Evolutionary conservation across 2,329 filamentous ascomycete genomes (phyloP).

Genomic region (Cordyceps javanica): DNA sequence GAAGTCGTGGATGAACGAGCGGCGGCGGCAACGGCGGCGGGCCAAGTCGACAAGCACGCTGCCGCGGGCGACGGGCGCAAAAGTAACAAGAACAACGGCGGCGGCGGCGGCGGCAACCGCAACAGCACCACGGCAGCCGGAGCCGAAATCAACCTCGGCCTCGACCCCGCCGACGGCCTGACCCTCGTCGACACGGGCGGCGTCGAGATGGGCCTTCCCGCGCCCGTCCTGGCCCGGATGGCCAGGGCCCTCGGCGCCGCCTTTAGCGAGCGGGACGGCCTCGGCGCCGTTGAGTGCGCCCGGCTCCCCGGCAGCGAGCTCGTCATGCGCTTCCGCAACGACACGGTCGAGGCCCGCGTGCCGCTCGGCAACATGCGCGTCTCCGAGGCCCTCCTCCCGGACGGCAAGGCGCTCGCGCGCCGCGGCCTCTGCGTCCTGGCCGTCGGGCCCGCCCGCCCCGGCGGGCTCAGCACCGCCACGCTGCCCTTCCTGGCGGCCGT

Average conservation of each 20-base stretch:
- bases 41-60: too few relatives aligned
- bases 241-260: background rate
- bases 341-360: background rate
- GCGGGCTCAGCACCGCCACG: background rate
- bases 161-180: background rate
- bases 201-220: background rate
- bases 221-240: background rate
- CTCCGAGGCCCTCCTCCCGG: background rate
- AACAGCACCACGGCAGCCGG: too few relatives aligned
- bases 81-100: background rate
- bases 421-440: background rate
- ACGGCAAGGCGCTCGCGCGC: background rate
- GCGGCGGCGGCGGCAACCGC: background rate
- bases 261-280: background rate
- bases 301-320: background rate
- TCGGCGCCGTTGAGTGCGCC: background rate
- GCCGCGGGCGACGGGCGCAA: too few relatives aligned
- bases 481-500: background rate
- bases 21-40: too few relatives aligned
- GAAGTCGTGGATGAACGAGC: too few relatives aligned
- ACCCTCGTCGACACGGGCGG: slow-evolving; percentile 2
- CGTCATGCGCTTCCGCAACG: background rate
- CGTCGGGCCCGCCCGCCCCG: background rate
- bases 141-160: background rate
- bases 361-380: background rate